Conservation (phyloP, 352 stramenopile genomes). For the Pythium angustatum region DNA sequence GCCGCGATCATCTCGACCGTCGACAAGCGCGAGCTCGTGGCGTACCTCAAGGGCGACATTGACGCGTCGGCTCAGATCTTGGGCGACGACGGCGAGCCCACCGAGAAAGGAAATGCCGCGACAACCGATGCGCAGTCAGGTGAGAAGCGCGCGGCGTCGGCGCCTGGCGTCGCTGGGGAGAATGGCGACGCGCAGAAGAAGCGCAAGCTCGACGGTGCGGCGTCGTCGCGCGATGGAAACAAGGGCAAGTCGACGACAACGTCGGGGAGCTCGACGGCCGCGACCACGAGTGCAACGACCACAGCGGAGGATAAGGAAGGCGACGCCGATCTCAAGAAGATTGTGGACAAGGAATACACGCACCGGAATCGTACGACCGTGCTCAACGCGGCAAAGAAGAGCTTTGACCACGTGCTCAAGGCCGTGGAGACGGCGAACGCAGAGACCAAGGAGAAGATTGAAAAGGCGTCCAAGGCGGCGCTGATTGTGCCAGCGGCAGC, state of each 20-base stretch:
- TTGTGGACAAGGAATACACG: slow-evolving; percentile 68
- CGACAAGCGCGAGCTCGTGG: slow-evolving; percentile 87
- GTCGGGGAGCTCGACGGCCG: neutral
- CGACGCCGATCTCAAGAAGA: slow-evolving; percentile 59
- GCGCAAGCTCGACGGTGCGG: slow-evolving; percentile 26
- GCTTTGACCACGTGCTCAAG: slow-evolving; percentile 83
- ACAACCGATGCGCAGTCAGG: neutral
- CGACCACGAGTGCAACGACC: slow-evolving; percentile 14
- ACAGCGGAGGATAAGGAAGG: slow-evolving; percentile 28
- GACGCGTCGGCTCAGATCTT: slow-evolving; percentile 75
- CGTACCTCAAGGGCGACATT: slow-evolving; percentile 84
- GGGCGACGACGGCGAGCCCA: slow-evolving; percentile 27
- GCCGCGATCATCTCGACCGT: slow-evolving; percentile 82
- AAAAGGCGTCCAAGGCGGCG: slow-evolving; percentile 76
- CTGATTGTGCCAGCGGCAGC: slow-evolving; percentile 43
- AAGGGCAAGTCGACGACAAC: slow-evolving; percentile 44
- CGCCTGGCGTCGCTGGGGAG: no score
- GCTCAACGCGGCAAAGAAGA: slow-evolving; percentile 77
- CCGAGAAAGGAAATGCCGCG: neutral
- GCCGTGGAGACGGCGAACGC: slow-evolving; percentile 78
- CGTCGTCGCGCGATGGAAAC: slow-evolving; percentile 25
- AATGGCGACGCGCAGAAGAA: slow-evolving; percentile 27
- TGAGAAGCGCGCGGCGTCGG: slow-evolving; percentile 14
- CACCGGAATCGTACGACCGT: slow-evolving; percentile 70
- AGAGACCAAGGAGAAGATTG: slow-evolving; percentile 87